phyloP scores from a whole-genome alignment of 768 basidiomycete species.

The Auricularia auricula-judae region DNA sequence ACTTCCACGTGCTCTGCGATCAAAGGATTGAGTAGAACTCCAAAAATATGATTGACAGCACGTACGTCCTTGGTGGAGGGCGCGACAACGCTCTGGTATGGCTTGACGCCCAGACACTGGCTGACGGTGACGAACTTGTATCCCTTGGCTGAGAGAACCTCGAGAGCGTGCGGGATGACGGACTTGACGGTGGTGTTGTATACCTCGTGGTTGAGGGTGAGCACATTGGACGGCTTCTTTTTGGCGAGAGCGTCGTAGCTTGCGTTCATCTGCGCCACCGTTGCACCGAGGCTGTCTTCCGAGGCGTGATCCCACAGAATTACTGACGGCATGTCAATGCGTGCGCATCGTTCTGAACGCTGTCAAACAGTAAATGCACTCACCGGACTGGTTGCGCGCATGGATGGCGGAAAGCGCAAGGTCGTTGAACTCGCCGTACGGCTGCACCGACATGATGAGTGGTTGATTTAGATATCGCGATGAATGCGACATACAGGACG shows the following conservation, averaged over 20 bases:
- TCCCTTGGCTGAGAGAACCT: conserved; percentile 9
- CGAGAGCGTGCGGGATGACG: conserved; percentile 16
- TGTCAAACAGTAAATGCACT: neutral
- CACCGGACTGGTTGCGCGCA: conserved; percentile 9
- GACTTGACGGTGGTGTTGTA: conserved; percentile 12
- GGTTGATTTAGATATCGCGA: conserved; percentile 15
- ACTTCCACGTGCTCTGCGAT: neutral
- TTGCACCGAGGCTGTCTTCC: conserved; percentile 10
- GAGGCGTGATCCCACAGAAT: conserved; percentile 14
- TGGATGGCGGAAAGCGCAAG: conserved; percentile 23
- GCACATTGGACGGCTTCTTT: conserved; percentile 10
- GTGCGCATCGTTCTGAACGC: too few relatives aligned
- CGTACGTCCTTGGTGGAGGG: neutral
- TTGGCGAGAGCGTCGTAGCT: conserved; percentile 8
- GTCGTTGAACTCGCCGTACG: conserved; percentile 33
- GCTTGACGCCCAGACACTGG: conserved; percentile 13
- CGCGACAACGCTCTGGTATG: neutral
- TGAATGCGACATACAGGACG: conserved; percentile 14
- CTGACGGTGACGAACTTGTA: conserved; percentile 18
- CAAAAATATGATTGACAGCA: neutral
- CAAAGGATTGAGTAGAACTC: neutral
- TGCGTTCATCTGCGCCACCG: conserved; percentile 4
- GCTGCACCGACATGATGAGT: conserved; percentile 33
- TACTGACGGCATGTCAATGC: neutral
- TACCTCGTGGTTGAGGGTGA: conserved; percentile 18